Evolutionary conservation across 352 stramenopile species (phyloP), one percentile per base, ranked within the genome.

Genomic region (Halophytophthora batemanensis): DNA sequence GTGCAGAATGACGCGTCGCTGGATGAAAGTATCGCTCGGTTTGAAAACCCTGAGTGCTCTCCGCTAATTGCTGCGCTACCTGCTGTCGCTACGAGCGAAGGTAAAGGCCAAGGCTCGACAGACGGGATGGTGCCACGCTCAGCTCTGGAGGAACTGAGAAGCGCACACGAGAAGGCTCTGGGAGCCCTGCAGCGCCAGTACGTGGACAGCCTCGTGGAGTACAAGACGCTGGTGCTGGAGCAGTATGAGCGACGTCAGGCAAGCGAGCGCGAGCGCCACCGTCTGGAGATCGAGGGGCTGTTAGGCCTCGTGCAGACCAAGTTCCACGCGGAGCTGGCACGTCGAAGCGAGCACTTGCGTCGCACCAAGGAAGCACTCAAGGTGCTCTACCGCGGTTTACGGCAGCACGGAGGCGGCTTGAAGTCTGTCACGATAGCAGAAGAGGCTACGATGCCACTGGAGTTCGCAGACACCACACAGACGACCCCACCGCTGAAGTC

Each of bases 211-310:
- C 48, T 90, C 29, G 56, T 78, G 18, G 79, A 87, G 50, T 90
- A 90, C 69, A 90, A 90, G 56, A 65, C 59, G 5, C 52, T 90
- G 7, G 64, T 90, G n/a, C 71, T 90, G 39, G 74, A 86, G 23
- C 79, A 90, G 58, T 87, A 82, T 41, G 76, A 77, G 35, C 65
- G 74, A n/a, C 64, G 72, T 1, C 79, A 86, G 43, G 59, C 41
- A 35, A 66, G 86, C 18, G 71, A 83, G 36, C 74, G 67, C 46
- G 64, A 82, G 33, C 67, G 67, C n/a, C 76, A 87, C 41, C 71
- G 71, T 4, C 34, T 74, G n/a, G 71, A 90, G 53, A 71, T 90
- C 35, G 79, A 90, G 36, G 70, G 74, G 3, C 52, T 87, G 17
- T 61, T 90, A 23, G 39, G 71, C 37, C 48, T 84, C 14, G 69